Conservation (phyloP, 352 stramenopile species). For the Pythium dissimile region DNA sequence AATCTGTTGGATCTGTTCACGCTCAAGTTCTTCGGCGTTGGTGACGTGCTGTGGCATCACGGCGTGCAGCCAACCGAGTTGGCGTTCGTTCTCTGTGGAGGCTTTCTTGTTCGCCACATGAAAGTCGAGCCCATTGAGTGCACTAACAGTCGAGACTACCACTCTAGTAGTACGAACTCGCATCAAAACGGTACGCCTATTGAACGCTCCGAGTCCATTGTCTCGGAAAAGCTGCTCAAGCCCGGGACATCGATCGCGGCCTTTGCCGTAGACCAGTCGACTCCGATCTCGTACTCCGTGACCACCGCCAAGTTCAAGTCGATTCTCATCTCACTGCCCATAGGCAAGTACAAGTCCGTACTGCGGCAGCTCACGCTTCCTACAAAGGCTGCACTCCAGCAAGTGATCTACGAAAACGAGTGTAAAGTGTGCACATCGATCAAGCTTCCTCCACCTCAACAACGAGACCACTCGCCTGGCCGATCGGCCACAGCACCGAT, state of each 20-base stretch:
- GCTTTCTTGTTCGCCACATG: conserved; percentile 34
- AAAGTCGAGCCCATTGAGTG: conserved; percentile 8
- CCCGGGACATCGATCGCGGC: conserved; percentile 32
- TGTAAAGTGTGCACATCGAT: conserved; percentile 31
- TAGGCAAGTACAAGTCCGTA: conserved; percentile 51
- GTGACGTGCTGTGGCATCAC: conserved; percentile 38
- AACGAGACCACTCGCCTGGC: neutral
- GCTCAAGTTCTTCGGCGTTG: conserved; percentile 48
- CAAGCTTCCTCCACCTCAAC: conserved; percentile 9
- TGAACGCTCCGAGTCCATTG: conserved; percentile 10
- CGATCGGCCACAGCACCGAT: neutral
- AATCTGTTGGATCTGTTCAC: conserved; percentile 56
- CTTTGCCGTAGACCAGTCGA: conserved; percentile 31
- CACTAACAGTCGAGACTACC: too few relatives aligned
- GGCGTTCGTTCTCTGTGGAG: conserved; percentile 49
- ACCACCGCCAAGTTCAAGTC: conserved; percentile 53
- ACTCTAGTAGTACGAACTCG: neutral
- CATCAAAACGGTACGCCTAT: neutral
- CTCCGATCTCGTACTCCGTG: conserved; percentile 31
- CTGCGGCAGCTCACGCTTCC: conserved; percentile 34
- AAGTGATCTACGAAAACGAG: conserved; percentile 36
- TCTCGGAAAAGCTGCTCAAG: conserved; percentile 45
- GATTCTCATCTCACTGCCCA: conserved; percentile 44
- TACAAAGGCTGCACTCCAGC: conserved; percentile 28
- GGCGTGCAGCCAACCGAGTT: conserved; percentile 41